These are phyloP conservation scores for Pilobolus umbonatus DNA, from an alignment of 192 early-diverging fungal species.

Conservation along the genomic window DNA sequence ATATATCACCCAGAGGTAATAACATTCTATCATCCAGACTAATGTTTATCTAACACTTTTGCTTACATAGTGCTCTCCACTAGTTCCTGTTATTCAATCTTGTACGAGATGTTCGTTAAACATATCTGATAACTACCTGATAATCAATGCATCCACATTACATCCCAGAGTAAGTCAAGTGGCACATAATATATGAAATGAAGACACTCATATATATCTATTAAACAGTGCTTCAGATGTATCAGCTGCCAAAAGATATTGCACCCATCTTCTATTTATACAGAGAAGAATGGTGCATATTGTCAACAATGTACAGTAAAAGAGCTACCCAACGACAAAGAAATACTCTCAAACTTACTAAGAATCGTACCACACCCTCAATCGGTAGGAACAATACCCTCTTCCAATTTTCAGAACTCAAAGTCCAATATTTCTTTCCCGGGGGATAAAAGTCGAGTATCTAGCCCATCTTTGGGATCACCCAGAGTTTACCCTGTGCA, in stretches of 20 bases:
- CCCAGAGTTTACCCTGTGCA: too few species aligned
- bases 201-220: not conserved
- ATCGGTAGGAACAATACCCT: too few species aligned
- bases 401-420: too few species aligned
- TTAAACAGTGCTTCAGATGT: constrained; percentile 29
- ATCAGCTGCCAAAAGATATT: constrained; percentile 15
- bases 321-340: not conserved
- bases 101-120: constrained; percentile 8
- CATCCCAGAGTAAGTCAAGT: constrained; percentile 18
- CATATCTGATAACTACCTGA: constrained; percentile 8
- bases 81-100: not conserved
- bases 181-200: not conserved
- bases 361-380: constrained; percentile 21
- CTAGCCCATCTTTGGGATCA: too few species aligned
- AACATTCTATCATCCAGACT: not conserved
- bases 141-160: not conserved
- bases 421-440: not conserved
- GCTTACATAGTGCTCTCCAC: constrained; percentile 10
- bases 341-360: constrained; percentile 1
- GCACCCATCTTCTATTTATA: constrained; percentile 21
- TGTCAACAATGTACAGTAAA: constrained; percentile 18
- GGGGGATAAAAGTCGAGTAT: too few species aligned
- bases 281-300: constrained; percentile 10
- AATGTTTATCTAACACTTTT: not conserved
- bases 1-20: constrained; percentile 27